Evolutionary conservation across 192 early-diverging fungal genomes (phyloP).

Genomic region (Dissophora ornata): DNA sequence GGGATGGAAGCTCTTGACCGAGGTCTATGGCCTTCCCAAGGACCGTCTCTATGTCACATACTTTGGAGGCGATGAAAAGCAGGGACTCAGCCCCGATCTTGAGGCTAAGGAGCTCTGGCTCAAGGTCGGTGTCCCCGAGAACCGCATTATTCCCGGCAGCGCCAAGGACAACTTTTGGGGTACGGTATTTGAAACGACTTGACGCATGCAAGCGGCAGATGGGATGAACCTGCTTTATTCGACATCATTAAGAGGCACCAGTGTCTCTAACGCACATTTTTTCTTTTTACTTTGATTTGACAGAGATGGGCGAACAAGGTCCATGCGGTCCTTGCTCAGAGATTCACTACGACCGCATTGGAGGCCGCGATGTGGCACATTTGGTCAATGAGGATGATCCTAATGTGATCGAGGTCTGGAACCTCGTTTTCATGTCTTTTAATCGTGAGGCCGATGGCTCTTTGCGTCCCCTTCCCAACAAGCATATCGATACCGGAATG

Average conservation of each 20-base stretch:
- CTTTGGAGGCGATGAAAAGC: constrained; percentile 89
- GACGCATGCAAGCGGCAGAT: background rate
- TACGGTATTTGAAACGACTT: constrained; percentile 53
- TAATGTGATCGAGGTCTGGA: constrained; percentile 98
- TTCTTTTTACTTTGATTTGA: background rate
- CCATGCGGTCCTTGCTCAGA: constrained; percentile 99
- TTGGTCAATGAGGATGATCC: constrained; percentile 98
- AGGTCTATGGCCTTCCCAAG: constrained; percentile 81
- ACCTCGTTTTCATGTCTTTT: constrained; percentile 99
- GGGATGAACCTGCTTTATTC: no score
- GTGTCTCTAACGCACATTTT: background rate
- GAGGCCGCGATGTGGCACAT: constrained; percentile 86
- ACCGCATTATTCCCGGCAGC: constrained; percentile 87
- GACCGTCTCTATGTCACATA: constrained; percentile 97
- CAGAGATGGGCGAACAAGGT: constrained; percentile 97
- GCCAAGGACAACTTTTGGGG: constrained; percentile 99
- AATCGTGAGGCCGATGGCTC: constrained; percentile 93
- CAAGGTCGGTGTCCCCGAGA: constrained; percentile 84
- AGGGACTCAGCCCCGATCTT: constrained; percentile 84
- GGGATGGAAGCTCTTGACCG: constrained; percentile 94
- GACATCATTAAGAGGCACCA: no score
- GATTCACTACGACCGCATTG: constrained; percentile 98
- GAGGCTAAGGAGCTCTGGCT: constrained; percentile 95
- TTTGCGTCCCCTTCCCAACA: constrained; percentile 90
- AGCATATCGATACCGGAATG: constrained; percentile 99